These are phyloP conservation scores for Xerocomus amazonicus DNA, from an alignment of 1,284 basidiomycete genomes.

Conservation along the genomic window DNA sequence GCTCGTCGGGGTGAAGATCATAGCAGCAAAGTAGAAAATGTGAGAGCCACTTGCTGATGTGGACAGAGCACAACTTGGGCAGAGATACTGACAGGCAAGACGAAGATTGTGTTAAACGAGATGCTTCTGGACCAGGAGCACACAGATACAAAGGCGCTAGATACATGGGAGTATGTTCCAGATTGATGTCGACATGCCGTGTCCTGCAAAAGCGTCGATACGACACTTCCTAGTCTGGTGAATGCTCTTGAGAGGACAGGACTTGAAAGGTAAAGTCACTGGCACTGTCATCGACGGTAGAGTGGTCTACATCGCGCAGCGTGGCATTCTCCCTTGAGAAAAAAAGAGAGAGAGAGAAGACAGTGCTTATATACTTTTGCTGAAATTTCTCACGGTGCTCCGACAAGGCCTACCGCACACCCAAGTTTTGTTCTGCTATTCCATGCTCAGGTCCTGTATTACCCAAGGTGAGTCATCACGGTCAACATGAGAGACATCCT, in stretches of 20 bases:
- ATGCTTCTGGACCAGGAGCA: no score
- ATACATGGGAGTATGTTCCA: constrained; percentile 36
- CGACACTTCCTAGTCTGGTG: constrained; percentile 52
- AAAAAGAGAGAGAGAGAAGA: not conserved
- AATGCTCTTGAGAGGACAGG: constrained; percentile 44
- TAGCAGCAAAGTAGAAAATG: constrained; percentile 18
- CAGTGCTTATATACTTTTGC: constrained; percentile 25
- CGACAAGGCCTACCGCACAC: not conserved
- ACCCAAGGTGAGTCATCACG: constrained; percentile 28
- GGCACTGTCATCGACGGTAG: constrained; percentile 48
- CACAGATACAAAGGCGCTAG: no score
- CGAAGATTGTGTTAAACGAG: no score
- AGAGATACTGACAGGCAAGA: no score
- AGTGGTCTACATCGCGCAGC: constrained; percentile 41
- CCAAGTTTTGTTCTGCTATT: constrained; percentile 3
- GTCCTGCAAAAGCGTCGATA: constrained; percentile 41
- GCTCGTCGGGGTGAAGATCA: constrained; percentile 25
- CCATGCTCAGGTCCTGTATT: constrained; percentile 38
- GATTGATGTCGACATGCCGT: constrained; percentile 49
- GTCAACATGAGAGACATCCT: not conserved
- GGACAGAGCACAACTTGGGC: constrained; percentile 22
- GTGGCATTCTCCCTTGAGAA: constrained; percentile 43
- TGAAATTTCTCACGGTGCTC: constrained; percentile 23
- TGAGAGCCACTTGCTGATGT: constrained; percentile 13
- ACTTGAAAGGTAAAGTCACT: constrained; percentile 40